These are phyloP conservation scores for Podaxis mareebaensis DNA, from an alignment of 768 basidiomycete species.

Conservation along the genomic window DNA sequence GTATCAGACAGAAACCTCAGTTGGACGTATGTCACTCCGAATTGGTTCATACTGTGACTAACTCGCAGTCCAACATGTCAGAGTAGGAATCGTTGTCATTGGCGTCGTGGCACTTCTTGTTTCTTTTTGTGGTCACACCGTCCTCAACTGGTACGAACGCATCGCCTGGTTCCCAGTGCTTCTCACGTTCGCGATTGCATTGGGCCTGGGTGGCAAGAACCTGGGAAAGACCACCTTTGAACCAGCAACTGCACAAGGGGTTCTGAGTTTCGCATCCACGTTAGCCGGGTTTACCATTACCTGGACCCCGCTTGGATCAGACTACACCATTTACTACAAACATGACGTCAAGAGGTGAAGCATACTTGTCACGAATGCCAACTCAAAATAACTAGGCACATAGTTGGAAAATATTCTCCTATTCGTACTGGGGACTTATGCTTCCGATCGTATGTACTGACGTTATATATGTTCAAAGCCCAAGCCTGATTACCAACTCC, in stretches of 20 bases:
- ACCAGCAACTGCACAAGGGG: conserved; percentile 52
- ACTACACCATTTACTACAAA: conserved; percentile 73
- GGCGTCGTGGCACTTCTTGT: conserved; percentile 63
- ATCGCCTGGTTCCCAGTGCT: conserved; percentile 77
- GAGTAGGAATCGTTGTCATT: conserved; percentile 83
- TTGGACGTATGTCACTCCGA: conserved; percentile 29
- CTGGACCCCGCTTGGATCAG: conserved; percentile 61
- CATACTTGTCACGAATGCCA: background rate
- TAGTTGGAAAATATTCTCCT: conserved; percentile 65
- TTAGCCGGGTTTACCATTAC: conserved; percentile 75
- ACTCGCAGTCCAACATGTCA: conserved; percentile 23
- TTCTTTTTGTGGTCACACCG: conserved; percentile 59
- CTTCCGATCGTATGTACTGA: conserved; percentile 48
- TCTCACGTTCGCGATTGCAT: conserved; percentile 68
- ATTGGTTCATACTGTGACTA: background rate
- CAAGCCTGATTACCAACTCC: background rate
- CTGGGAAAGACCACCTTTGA: conserved; percentile 48
- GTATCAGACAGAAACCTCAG: conserved; percentile 28
- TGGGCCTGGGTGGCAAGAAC: conserved; percentile 76
- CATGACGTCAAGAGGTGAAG: conserved; percentile 57
- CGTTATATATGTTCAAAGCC: background rate
- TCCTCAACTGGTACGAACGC: conserved; percentile 66
- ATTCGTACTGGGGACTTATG: conserved; percentile 69
- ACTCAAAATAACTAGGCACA: background rate
- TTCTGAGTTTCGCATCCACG: conserved; percentile 69